These are phyloP conservation scores for Geosmithia putterillii DNA, from an alignment of 2,329 filamentous ascomycete species.

Conservation along the genomic window DNA sequence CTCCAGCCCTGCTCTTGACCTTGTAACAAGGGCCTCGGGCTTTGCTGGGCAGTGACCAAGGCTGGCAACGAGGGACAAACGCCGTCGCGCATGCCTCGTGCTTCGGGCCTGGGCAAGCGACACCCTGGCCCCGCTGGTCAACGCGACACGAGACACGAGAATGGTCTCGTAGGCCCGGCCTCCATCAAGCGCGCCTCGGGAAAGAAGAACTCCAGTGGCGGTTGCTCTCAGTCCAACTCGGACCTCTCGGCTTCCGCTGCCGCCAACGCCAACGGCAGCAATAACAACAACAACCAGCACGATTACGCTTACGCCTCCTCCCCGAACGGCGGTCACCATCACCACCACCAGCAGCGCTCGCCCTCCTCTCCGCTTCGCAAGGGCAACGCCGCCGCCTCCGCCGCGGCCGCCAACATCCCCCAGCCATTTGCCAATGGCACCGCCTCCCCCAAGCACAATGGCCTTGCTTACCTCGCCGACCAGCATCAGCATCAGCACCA, in stretches of 20 bases:
- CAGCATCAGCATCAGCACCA: too few species aligned
- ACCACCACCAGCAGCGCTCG: conserved; percentile 16
- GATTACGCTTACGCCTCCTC: conserved; percentile 1
- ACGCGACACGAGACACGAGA: conserved; percentile 71
- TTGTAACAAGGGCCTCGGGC: background rate
- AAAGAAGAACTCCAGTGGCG: conserved; percentile 31
- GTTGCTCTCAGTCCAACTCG: conserved; percentile 13
- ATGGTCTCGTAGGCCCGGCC: conserved; percentile 60
- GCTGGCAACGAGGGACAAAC: background rate
- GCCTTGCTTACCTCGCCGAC: conserved; percentile 6
- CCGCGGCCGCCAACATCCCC: conserved; percentile 4
- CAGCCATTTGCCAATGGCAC: conserved; percentile 20
- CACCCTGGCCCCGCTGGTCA: conserved; percentile 49
- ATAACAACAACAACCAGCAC: too few species aligned
- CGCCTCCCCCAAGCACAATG: conserved; percentile 14
- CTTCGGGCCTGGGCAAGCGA: conserved; percentile 46
- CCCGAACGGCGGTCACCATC: conserved; percentile 8
- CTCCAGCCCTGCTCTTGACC: background rate
- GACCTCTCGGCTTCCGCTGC: conserved; percentile 17
- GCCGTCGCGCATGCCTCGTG: conserved; percentile 45
- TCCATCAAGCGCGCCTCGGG: conserved; percentile 24
- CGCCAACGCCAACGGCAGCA: too few species aligned
- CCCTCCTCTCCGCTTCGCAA: conserved; percentile 9
- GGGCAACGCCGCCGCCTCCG: background rate
- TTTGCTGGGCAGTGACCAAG: background rate